phyloP scores from a whole-genome alignment of 2,329 filamentous ascomycete species.

The Aspergillus uvarum region DNA sequence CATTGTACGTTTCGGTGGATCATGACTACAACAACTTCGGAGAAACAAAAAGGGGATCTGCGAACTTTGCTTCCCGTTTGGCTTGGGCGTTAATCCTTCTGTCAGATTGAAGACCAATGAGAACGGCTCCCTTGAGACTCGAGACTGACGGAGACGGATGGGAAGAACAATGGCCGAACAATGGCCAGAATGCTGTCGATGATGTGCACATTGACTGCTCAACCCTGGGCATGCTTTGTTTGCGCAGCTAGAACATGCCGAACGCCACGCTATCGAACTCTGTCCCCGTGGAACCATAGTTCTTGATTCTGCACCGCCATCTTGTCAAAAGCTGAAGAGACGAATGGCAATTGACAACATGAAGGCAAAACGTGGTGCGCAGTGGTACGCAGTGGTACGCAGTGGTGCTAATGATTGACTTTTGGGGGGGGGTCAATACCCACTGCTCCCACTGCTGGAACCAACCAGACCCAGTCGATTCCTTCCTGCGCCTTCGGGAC shows the following conservation, averaged over 20 bases:
- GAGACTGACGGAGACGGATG: not conserved
- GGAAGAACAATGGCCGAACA: not conserved
- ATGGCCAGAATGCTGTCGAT: not conserved
- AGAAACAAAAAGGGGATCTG: not conserved
- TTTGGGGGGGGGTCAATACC: not conserved
- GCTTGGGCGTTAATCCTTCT: conserved; percentile 5
- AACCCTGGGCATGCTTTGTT: not conserved
- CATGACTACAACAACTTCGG: not conserved
- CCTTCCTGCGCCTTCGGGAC: not conserved
- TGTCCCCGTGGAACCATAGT: not conserved
- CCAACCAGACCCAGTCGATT: conserved; percentile 4
- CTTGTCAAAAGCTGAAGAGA: not conserved
- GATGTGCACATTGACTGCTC: not conserved
- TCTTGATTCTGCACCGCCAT: not conserved
- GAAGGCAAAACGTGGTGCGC: conserved; percentile 5
- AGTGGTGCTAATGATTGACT: conserved; percentile 4
- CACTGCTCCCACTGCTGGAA: conserved; percentile 3
- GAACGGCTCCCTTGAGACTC: not conserved
- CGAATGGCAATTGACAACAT: not conserved
- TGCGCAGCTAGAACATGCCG: not conserved
- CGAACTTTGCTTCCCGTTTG: not conserved
- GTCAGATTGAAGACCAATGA: not conserved
- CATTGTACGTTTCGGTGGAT: not conserved
- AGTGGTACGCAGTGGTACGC: no score
- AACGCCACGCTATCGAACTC: not conserved